A percentile compares a stretch with the other conserved stretches of the same genome.
phyloP scores from a whole-genome alignment of 2,329 filamentous ascomycete genomes.

The Claviceps pazoutovae region DNA sequence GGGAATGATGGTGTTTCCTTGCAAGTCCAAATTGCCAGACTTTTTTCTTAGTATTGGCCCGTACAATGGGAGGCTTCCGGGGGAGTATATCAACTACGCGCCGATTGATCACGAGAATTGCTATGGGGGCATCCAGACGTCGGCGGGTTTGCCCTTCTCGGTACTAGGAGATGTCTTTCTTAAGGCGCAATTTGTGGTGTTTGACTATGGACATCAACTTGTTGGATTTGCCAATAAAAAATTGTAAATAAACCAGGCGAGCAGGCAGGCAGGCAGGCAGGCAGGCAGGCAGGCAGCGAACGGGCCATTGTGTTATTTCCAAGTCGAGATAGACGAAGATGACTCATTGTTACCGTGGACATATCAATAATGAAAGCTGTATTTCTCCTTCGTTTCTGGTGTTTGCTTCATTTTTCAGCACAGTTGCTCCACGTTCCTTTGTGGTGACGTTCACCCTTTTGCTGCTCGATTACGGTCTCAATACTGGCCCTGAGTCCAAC shows the following conservation, averaged over 20 bases:
- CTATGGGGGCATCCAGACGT: conserved; percentile 25
- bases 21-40: conserved; percentile 33
- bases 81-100: conserved; percentile 25
- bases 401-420: too few relatives aligned
- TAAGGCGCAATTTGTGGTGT: conserved; percentile 31
- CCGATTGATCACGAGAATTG: conserved; percentile 14
- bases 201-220: conserved; percentile 17
- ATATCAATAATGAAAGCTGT: too few relatives aligned
- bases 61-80: conserved; percentile 22
- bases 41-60: conserved; percentile 21
- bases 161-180: conserved; percentile 29
- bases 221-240: conserved; percentile 28
- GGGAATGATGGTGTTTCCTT: conserved; percentile 47
- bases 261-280: conserved; percentile 16
- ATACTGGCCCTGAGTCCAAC: too few relatives aligned
- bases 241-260: not conserved
- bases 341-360: too few relatives aligned
- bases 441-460: too few relatives aligned
- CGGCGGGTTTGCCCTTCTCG: conserved; percentile 22
- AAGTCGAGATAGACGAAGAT: too few relatives aligned
- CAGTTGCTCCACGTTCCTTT: too few relatives aligned
- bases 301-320: conserved; percentile 18
- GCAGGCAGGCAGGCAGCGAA: conserved; percentile 22
- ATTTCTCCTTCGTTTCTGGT: too few relatives aligned
- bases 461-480: too few relatives aligned